Conservation (phyloP, 495 filamentous ascomycete genomes). For the Lepidopterella palustris region DNA sequence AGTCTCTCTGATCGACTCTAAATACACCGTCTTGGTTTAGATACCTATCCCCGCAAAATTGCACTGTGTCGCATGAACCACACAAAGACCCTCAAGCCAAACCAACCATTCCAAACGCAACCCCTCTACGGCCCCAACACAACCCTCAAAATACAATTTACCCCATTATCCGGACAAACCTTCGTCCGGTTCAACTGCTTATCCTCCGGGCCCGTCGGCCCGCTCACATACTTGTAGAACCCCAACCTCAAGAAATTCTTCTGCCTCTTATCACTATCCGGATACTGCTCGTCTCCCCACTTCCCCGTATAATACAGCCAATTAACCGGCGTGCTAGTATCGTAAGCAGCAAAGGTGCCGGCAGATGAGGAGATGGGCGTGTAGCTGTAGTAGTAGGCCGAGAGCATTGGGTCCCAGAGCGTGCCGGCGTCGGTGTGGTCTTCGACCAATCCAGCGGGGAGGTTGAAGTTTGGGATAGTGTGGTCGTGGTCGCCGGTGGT, state of each 20-base stretch:
- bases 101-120: too few species aligned
- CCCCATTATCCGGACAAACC: slow-evolving; percentile 9
- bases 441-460: slow-evolving; percentile 53
- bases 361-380: neutral
- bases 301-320: slow-evolving; percentile 26
- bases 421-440: slow-evolving; percentile 53
- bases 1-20: too few species aligned
- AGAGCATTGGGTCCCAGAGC: slow-evolving; percentile 28
- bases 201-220: slow-evolving; percentile 12
- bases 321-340: slow-evolving; percentile 22
- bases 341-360: slow-evolving; percentile 11
- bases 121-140: slow-evolving; percentile 1
- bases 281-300: slow-evolving; percentile 32
- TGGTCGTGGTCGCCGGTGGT: slow-evolving; percentile 46
- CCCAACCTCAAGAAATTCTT: slow-evolving; percentile 5
- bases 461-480: slow-evolving; percentile 58
- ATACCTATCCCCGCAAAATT: too few species aligned
- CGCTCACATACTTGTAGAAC: neutral
- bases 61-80: too few species aligned
- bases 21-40: too few species aligned
- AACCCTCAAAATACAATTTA: neutral
- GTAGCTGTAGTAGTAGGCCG: slow-evolving; percentile 25
- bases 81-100: too few species aligned
- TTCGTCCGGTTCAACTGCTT: slow-evolving; percentile 11
- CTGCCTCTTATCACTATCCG: slow-evolving; percentile 19